These are phyloP conservation scores for Tolypocladium tropicale DNA, from an alignment of 2,329 filamentous ascomycete species.

Conservation along the genomic window DNA sequence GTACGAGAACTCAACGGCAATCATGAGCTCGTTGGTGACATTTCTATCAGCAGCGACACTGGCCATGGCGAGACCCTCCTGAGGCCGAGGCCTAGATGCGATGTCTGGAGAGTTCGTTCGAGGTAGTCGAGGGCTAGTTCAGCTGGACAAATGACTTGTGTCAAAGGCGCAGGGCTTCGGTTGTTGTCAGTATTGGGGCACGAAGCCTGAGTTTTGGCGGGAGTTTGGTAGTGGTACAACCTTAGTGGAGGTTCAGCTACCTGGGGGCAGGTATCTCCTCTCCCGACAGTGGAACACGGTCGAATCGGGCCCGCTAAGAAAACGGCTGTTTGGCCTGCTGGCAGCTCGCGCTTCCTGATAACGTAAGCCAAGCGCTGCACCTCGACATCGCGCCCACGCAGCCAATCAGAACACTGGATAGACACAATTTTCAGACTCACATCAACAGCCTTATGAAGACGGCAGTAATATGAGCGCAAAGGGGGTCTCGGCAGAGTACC, in stretches of 20 bases:
- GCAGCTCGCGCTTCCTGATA: neutral
- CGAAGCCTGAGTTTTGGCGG: neutral
- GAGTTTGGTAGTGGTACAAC: neutral
- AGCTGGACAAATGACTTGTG: neutral
- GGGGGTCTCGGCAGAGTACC: slow-evolving; percentile 34
- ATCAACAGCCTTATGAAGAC: slow-evolving; percentile 3
- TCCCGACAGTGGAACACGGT: neutral
- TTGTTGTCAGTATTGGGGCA: neutral
- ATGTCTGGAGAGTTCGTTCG: neutral
- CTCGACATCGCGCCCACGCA: slow-evolving; percentile 10
- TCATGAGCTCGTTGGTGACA: slow-evolving; percentile 30
- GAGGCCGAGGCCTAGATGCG: neutral
- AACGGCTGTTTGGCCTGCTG: neutral
- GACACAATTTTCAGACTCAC: slow-evolving; percentile 25
- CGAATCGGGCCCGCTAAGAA: neutral
- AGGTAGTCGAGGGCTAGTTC: neutral
- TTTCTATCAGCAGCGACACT: slow-evolving; percentile 2
- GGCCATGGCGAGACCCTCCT: slow-evolving; percentile 6
- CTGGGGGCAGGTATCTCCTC: neutral
- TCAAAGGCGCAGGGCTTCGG: neutral
- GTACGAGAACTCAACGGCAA: slow-evolving; percentile 63
- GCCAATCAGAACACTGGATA: slow-evolving; percentile 25
- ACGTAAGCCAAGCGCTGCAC: slow-evolving; percentile 6
- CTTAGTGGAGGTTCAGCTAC: no score
- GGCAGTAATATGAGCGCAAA: slow-evolving; percentile 16